Conservation (phyloP, 2,329 filamentous ascomycete species). For the Colletotrichum higginsianum region DNA sequence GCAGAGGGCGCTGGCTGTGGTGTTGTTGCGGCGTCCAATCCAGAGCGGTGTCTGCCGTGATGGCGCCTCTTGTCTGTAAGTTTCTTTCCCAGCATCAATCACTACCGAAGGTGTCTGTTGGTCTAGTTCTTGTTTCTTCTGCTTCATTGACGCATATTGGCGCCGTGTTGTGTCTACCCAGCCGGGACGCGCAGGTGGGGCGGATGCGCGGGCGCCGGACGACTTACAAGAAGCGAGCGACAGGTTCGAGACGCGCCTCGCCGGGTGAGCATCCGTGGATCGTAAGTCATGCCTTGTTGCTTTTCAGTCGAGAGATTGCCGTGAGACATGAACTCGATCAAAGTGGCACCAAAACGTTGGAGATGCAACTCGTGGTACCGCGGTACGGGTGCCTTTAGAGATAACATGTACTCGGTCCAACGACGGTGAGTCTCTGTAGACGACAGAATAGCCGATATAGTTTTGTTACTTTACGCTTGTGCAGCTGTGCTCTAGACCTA, state of each 20-base stretch:
- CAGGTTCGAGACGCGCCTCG: slow-evolving; percentile 42
- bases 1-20: slow-evolving; percentile 21
- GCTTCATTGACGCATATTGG: slow-evolving; percentile 18
- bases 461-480: neutral
- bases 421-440: neutral
- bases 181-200: slow-evolving; percentile 22
- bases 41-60: slow-evolving; percentile 8
- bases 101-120: neutral
- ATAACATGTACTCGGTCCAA: slow-evolving; percentile 4
- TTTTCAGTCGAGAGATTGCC: slow-evolving; percentile 18
- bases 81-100: slow-evolving; percentile 30
- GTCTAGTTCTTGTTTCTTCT: slow-evolving; percentile 20
- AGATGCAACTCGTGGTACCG: slow-evolving; percentile 15
- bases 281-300: slow-evolving; percentile 31
- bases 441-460: neutral
- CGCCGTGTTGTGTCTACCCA: slow-evolving; percentile 10
- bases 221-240: slow-evolving; percentile 24
- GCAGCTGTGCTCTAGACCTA: slow-evolving; percentile 15
- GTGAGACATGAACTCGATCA: slow-evolving; percentile 23
- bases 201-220: slow-evolving; percentile 31
- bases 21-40: slow-evolving; percentile 16
- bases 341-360: slow-evolving; percentile 21
- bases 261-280: slow-evolving; percentile 11
- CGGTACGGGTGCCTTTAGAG: neutral
- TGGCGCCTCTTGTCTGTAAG: slow-evolving; percentile 11